Evolutionary conservation across 2,329 filamentous ascomycete species (phyloP), one percentile per base, ranked within the genome.

Genomic region (Arthrobotrys entomopaga): DNA sequence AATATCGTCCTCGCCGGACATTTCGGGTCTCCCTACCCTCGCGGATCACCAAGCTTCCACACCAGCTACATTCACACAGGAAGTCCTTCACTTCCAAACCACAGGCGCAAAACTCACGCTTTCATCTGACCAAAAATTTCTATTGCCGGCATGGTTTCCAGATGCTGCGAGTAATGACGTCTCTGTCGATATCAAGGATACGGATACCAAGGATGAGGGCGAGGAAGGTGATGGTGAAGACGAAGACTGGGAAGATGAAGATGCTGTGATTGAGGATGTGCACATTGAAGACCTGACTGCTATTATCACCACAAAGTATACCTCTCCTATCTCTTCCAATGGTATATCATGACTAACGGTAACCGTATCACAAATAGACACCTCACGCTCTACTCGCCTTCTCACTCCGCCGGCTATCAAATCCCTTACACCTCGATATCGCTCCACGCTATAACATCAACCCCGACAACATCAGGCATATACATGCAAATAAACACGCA

Each of bases 401-500:
- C 64, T 2, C 64, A 65, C 53, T 60, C 71, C 8, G 50, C 71
- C 1, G 71, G 71, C n/a, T 69, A 69, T 40, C 56, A 69, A 34
- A 75, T 75, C 10, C 64, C 57, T 0, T 75, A 75, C 24, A 58
- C 29, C 15, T 70, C 64, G 29, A 64, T 75, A 26, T 69, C 71
- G 7, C 40, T 75, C 42, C 71, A 75, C 26, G 71, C 71, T 2
- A 69, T 75, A 54, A 70, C 71, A 5, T 69, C 71, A 3, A 75
- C 71, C 24, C 70, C 70, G 15, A 75, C 64, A 10, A 75, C 71
- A 1, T 75, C 71, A 11, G 71, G 65, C 6, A 65, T 75, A 43
- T 75, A 70, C 59, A 69, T 75, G 71, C 71, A 75, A 34, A 75
- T 75, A 40, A 70, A 75, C 48, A 69, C 71, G 7, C 64, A 65